Evolutionary conservation across 768 basidiomycete genomes (phyloP), one percentile per base, ranked within the genome.

Genomic region (Termitomyces sp.): DNA sequence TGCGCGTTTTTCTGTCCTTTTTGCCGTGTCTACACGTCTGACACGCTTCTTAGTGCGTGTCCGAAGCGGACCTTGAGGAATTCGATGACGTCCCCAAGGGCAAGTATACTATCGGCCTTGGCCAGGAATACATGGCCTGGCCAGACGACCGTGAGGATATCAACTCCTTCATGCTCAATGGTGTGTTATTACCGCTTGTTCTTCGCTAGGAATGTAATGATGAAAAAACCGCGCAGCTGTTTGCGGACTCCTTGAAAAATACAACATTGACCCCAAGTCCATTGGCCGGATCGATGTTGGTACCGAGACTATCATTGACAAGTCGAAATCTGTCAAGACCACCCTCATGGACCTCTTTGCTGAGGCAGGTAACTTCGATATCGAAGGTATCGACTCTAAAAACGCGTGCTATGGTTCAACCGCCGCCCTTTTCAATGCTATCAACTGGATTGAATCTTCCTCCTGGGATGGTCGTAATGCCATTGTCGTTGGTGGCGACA

Each of bases 371-470:
- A 99, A 99, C 85, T 86, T 84, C 68, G 97, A 99, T 71, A 94
- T 99, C 60, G 97, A 99, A 77, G 97, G 97, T 67, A 91, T 99
- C 74, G 97, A 99, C 79, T 95, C 92, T 50, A 98, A 98, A 81
- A 99, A 98, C 72, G 97, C 97, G 20, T 99, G 97, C 81, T 99
- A 99, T 70, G 97, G 97, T 34, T 96, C 94, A 40, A 99, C 97
- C 29, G 97, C 97, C 49, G 97, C 97, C 4, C 86, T 99, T 60
- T 99, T 98, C 87, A 99, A 99, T 77, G 92, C 94, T 52, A 81
- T 96, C 72, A 99, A 99, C 84, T 99, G 97, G 97, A 80, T 98
- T 62, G 96, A 99, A 74, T 91, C 89, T 40, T 87, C 86, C 54
- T 94, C 91, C 5, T 99, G 96, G 97, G 96, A 99, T 68, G 96